Base-by-base conservation (phyloP, 805 yeast species). In the Candida insectalens region DNA sequence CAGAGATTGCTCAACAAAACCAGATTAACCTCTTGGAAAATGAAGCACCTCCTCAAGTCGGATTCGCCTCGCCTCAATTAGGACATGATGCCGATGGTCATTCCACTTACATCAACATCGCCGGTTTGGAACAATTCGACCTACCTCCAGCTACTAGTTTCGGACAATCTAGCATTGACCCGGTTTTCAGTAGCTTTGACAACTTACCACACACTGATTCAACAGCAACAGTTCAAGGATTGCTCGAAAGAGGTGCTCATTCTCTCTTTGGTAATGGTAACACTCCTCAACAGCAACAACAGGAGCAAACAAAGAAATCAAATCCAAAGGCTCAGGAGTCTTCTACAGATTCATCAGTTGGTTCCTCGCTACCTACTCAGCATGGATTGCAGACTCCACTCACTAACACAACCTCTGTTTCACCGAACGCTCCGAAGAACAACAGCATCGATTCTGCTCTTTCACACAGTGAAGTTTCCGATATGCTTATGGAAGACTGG, bases 61-160 rank as follows among this genome's bases (percentile, higher is more conserved):
- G 78, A 2, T 83, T 82, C 50, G 74, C 94, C 1, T 81, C 94
- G 1, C 95, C 95, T 3, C 94, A 84, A 52, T 15, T 53, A 23
- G 41, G 34, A 17, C 54, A 47, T 36, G 36, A 42, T 20, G 43
- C 47, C 19, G 53, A 47, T 27, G 50, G 56, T 7, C 59, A 57
- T 35, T 45, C 58, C 21, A 43, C 50, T 15, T 55, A 59, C 29
- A 42, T 61, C 32, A 58, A 56, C 42, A 47, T 60, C 32, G 58
- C 54, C 37, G 39, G 41, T 14, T 34, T 53, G 30, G 49, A 47
- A 12, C 37, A 37, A 17, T 21, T 46, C 3, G 55, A 52, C 36
- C 27, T 46, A n/a, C n/a, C n/a, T n/a, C n/a, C n/a, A n/a, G n/a
- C n/a, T n/a, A n/a, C n/a, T n/a, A n/a, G n/a, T n/a, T n/a, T n/a